phyloP scores from a whole-genome alignment of 1,139 yeast species.

The Taphrina flavorubra region DNA sequence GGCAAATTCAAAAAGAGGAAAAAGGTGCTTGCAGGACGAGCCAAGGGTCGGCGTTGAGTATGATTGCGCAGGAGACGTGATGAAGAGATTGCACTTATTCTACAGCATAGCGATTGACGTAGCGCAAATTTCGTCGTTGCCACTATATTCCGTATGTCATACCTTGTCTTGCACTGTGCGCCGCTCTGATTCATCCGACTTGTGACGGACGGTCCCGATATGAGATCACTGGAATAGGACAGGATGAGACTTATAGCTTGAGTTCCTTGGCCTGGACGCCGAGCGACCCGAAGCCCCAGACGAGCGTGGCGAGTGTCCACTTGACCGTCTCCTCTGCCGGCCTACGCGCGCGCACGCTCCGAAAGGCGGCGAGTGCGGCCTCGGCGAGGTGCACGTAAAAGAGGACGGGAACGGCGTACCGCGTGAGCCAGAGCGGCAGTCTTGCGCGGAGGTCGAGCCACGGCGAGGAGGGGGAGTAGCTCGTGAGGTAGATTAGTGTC shows the following conservation, averaged over 20 bases:
- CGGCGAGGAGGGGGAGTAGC: conserved; percentile 12
- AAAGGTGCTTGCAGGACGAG: conserved; percentile 31
- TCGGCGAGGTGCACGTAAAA: conserved; percentile 27
- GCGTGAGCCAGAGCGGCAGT: conserved; percentile 27
- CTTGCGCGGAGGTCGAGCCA: conserved; percentile 22
- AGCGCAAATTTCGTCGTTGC: not conserved
- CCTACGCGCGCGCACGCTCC: conserved; percentile 23
- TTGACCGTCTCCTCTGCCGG: conserved; percentile 20
- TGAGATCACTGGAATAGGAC: too few species aligned
- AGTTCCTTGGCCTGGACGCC: conserved; percentile 16
- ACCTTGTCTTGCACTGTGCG: too few species aligned
- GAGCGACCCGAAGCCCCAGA: conserved; percentile 35
- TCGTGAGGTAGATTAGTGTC: conserved; percentile 15
- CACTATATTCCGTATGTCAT: too few species aligned
- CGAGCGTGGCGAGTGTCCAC: conserved; percentile 23
- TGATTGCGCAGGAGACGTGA: not conserved
- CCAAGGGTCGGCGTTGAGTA: conserved; percentile 18
- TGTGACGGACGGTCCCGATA: too few species aligned
- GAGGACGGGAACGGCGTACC: conserved; percentile 17
- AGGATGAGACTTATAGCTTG: not conserved
- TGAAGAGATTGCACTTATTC: too few species aligned
- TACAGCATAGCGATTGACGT: conserved; percentile 4
- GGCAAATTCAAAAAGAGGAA: conserved; percentile 39
- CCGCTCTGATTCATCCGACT: too few species aligned
- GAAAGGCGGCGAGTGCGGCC: conserved; percentile 22